Base-by-base conservation (phyloP, 768 basidiomycete genomes). In the Rhizopogon vulgaris region DNA sequence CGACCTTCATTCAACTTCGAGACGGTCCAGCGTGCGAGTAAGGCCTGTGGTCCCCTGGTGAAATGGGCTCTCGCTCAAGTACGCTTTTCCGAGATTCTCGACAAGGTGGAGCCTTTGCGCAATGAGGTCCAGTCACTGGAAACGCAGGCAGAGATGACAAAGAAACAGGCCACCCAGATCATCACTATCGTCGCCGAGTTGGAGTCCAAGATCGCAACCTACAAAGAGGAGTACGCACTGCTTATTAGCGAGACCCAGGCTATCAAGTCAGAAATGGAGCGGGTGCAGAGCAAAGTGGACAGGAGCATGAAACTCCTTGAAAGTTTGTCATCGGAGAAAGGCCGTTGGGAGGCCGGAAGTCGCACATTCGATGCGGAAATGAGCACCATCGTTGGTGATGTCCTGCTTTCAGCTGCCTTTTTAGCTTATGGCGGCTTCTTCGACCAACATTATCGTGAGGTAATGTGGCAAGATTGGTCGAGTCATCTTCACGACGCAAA, bases 61-160 rank as follows among this genome's bases (percentile, higher is more conserved):
- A 96, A 97, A 70, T 97, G 96, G 96, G 95, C 84, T 9, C 79
- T 98, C 52, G 96, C 96, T 1, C 96, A 99, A 73, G 93, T 97
- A 45, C 83, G 83, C 28, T 99, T 92, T 76, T 97, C 96, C 10
- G 93, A 94, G 68, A 99, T 99, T 61, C 73, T 99, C 38, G 94
- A 99, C 74, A 90, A 85, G 69, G 93, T 98, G 15, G 96, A 96
- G 58, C 96, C 96, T 10, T 77, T 98, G 15, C 90, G 94, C 10
- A 87, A 95, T 61, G 95, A 99, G 64, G 94, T 99, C 2, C 87
- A 89, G 62, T 91, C 89, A 12, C 78, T 98, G 41, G 94, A 98
- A 70, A 79, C 76, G 34, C 93, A 96, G 68, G 94, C 95, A 1
- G 90, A 90, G 60, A 87, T 84, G n/a, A 96, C 94, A 30, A 94